phyloP scores from a whole-genome alignment of 805 yeast genomes.

The Yarrowia sp. region DNA sequence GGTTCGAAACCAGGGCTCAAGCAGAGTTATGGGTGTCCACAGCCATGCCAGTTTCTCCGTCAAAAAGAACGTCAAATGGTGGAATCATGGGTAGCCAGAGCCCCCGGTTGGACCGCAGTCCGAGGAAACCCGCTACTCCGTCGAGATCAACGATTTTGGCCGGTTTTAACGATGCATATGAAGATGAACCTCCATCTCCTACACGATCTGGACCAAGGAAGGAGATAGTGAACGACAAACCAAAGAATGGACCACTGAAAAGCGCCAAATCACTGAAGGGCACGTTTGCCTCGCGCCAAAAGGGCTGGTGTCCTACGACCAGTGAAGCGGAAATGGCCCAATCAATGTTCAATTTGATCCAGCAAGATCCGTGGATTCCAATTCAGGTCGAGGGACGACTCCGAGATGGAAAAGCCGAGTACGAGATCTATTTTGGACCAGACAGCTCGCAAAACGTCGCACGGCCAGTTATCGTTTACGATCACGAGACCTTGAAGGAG shows the following conservation, averaged over 20 bases:
- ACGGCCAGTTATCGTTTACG: neutral
- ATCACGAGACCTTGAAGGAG: neutral
- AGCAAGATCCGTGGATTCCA: constrained; percentile 6
- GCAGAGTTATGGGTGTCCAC: neutral
- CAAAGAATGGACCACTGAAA: no score
- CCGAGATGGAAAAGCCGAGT: neutral
- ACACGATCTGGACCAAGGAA: no score
- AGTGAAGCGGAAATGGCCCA: constrained; percentile 1
- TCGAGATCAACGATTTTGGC: no score
- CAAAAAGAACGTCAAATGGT: neutral
- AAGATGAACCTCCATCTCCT: no score
- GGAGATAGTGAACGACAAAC: no score
- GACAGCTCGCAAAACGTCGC: neutral
- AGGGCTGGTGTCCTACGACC: neutral
- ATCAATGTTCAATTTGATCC: neutral
- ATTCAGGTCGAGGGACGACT: neutral
- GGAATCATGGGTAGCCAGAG: neutral
- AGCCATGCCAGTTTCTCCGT: neutral
- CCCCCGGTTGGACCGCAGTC: no score
- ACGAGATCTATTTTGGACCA: neutral
- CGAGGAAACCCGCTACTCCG: no score
- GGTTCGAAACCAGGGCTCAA: neutral
- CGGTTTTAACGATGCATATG: no score
- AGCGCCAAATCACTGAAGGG: no score
- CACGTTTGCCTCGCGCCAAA: no score